Evolutionary conservation across 768 basidiomycete species (phyloP).

Genomic region (Mrakia blollopis): DNA sequence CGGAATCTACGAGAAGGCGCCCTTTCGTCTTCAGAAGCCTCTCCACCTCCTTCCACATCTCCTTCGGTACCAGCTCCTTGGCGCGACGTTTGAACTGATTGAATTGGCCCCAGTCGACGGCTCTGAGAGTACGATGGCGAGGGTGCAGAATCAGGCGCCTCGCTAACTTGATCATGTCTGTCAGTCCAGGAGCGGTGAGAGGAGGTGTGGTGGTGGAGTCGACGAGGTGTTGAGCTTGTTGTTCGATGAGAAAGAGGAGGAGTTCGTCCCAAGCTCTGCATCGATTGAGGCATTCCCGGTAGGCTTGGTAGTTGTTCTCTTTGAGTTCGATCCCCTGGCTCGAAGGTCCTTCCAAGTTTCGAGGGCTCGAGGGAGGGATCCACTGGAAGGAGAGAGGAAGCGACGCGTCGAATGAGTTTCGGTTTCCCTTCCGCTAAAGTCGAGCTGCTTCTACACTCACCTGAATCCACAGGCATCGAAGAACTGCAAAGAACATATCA

Average conservation of each 20-base stretch:
- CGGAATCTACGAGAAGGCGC: too few relatives aligned
- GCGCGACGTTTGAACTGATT: too few relatives aligned
- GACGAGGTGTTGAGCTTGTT: too few relatives aligned
- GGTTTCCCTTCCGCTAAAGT: too few relatives aligned
- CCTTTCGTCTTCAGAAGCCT: too few relatives aligned
- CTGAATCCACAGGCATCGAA: neutral
- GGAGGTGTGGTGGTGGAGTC: neutral
- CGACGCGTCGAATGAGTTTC: neutral
- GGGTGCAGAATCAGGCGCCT: too few relatives aligned
- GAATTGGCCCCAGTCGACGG: too few relatives aligned
- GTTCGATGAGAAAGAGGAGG: neutral
- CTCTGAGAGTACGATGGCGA: too few relatives aligned
- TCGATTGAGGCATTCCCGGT: neutral
- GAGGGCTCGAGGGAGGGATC: neutral
- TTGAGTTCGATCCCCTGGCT: neutral
- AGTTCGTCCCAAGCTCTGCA: slow-evolving; percentile 3
- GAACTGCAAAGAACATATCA: neutral
- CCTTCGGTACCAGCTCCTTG: too few relatives aligned
- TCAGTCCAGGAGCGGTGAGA: too few relatives aligned
- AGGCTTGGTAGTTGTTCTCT: neutral
- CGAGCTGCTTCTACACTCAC: neutral
- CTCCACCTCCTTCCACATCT: too few relatives aligned
- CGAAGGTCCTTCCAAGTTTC: neutral
- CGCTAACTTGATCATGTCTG: too few relatives aligned
- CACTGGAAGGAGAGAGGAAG: neutral